Evolutionary conservation across 345 rosid species (phyloP), one percentile per base, ranked within the genome.

Genomic region (Mangifera indica): DNA sequence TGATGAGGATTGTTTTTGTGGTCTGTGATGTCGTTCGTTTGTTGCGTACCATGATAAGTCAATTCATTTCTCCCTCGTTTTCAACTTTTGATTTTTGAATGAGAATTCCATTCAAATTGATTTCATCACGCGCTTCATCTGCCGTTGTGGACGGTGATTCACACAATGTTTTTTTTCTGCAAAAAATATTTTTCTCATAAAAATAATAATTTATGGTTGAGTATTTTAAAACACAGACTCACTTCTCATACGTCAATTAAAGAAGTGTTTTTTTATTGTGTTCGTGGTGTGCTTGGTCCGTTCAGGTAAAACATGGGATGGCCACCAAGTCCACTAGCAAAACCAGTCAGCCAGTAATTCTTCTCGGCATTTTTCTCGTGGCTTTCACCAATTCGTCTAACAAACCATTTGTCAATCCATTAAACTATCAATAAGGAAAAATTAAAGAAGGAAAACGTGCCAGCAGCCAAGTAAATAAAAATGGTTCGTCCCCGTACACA

Each of bases 391-490:
- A 62, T 62, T 40, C 49, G 26, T 24, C 45, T 6, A 37, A 18
- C 15, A 62, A 37, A 62, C 49, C 10, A 10, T 14, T 4, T 61
- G 46, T 20, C 48, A 61, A 40, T 37, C 48, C 17, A 61, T 37
- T 58, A 24, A 58, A 26, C 5, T 3, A 32, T 37, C 65, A n/a
- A 34, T 2, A 34, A 2, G 7, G 8, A 37, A 63, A n/a, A 63
- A 42, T 42, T 13, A n/a, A 21, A 63, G 52, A 32, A n/a, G 32
- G 4, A 42, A 63, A 42, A 63, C 53, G 67, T 63, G 67, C n/a
- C 12, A 21, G 32, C 3, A 29, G 3, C 1, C 3, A 29, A 29
- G 3, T 3, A 37, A 61, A 37, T 37, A 37, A 8, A 61, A 22
- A 22, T 1, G 64, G 2, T 46, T 46, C 15, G 15, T 46, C 15